phyloP scores from a whole-genome alignment of 345 rosid species.

The Camelina sativa region DNA sequence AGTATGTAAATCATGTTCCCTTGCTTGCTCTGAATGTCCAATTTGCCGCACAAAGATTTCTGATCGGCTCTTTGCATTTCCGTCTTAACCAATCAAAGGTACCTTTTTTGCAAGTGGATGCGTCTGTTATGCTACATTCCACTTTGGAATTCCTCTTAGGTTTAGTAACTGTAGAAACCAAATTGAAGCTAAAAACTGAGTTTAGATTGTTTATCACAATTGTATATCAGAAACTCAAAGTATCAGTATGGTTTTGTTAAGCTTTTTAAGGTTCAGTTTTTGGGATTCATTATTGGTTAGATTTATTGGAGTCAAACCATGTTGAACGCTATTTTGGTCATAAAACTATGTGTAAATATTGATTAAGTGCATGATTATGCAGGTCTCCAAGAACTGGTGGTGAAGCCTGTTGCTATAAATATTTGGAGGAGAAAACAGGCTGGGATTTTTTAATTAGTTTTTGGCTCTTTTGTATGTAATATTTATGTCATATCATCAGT shows the following conservation, averaged over 20 bases:
- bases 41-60: constrained; percentile 93
- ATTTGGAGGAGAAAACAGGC: no score
- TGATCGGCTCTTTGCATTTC: constrained; percentile 94
- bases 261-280: constrained; percentile 6
- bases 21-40: constrained; percentile 98
- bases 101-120: background rate
- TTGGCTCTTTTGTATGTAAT: no score
- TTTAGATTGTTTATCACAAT: background rate
- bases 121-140: constrained; percentile 12
- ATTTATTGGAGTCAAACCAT: background rate
- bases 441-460: no score
- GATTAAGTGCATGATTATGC: no score
- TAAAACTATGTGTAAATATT: no score
- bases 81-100: constrained; percentile 60
- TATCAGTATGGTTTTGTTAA: background rate
- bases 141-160: constrained; percentile 1
- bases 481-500: no score
- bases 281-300: background rate
- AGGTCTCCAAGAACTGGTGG: no score
- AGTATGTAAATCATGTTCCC: constrained; percentile 99
- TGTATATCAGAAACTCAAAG: constrained; percentile 4
- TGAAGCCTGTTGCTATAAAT: no score
- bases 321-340: background rate
- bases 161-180: constrained; percentile 20
- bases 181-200: background rate